Percentiles rank a stretch among this genome's conserved stretches.
phyloP scores from a whole-genome alignment of 768 basidiomycete genomes.

The Pleurotus tuber-regium region DNA sequence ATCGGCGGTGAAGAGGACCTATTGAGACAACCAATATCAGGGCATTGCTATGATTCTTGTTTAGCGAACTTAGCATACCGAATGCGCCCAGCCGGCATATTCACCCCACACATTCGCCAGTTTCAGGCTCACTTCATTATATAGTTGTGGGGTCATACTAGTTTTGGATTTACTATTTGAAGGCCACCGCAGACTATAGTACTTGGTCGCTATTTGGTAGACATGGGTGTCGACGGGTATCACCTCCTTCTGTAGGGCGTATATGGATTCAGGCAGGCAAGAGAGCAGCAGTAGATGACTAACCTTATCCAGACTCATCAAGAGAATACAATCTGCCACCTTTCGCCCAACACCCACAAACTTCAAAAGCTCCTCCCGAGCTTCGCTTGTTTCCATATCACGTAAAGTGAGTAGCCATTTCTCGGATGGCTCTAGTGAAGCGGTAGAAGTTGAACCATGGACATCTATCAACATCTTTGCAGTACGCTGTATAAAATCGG shows the following conservation, averaged over 20 bases:
- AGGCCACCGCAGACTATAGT: slow-evolving; percentile 60
- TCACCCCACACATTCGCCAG: slow-evolving; percentile 72
- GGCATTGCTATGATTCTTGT: not conserved
- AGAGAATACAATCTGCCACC: slow-evolving; percentile 91
- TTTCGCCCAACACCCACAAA: slow-evolving; percentile 94
- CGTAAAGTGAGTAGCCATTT: slow-evolving; percentile 60
- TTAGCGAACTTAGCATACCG: slow-evolving; percentile 41
- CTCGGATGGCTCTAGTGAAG: slow-evolving; percentile 30
- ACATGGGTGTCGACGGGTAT: slow-evolving; percentile 98
- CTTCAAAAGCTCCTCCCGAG: slow-evolving; percentile 72
- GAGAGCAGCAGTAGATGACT: not conserved
- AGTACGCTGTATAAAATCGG: slow-evolving; percentile 82
- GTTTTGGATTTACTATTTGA: slow-evolving; percentile 36
- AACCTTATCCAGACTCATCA: slow-evolving; percentile 94
- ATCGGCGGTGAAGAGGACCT: slow-evolving; percentile 79
- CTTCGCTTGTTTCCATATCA: slow-evolving; percentile 45
- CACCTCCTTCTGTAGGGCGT: slow-evolving; percentile 61
- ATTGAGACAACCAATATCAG: not conserved
- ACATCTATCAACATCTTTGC: slow-evolving; percentile 71
- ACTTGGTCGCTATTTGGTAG: slow-evolving; percentile 79
- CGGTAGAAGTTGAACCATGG: slow-evolving; percentile 30
- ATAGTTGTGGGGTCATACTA: slow-evolving; percentile 73
- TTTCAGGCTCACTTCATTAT: slow-evolving; percentile 65
- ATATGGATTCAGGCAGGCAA: not conserved
- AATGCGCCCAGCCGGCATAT: slow-evolving; percentile 90